Percentiles rank a stretch among this genome's conserved stretches.
Conservation (phyloP, 345 rosid genomes). For the Eucalyptus curtisii region DNA sequence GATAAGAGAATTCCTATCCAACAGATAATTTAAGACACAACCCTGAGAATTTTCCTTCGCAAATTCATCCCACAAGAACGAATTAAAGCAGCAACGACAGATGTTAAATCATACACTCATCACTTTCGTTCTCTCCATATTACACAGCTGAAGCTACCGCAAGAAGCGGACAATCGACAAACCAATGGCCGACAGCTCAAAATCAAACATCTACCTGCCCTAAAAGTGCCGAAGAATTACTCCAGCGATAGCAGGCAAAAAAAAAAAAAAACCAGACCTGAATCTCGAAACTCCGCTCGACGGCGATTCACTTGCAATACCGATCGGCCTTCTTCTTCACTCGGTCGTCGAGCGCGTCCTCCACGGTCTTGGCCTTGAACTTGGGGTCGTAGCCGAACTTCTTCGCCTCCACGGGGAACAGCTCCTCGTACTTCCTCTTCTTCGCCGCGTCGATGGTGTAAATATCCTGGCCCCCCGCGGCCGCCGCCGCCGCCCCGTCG, state of each 20-base stretch:
- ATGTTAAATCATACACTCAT: not conserved
- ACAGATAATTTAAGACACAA: not conserved
- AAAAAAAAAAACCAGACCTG: not conserved
- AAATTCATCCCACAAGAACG: not conserved
- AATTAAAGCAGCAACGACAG: not conserved
- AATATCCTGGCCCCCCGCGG: conserved; percentile 8
- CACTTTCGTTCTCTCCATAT: not conserved
- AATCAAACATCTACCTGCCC: not conserved
- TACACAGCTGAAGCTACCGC: not conserved
- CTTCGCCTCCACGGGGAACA: conserved; percentile 83
- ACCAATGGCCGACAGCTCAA: not conserved
- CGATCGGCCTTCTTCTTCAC: conserved; percentile 97
- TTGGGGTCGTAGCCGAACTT: conserved; percentile 69
- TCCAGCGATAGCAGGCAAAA: not conserved
- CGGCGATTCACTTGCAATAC: conserved; percentile 54
- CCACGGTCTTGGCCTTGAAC: conserved; percentile 34
- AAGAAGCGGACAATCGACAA: not conserved
- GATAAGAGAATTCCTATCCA: not conserved
- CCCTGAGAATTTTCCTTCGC: not conserved
- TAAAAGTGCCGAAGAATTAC: not conserved
- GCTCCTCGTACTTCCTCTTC: conserved; percentile 68
- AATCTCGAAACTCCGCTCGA: not conserved
- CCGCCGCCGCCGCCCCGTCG: not conserved
- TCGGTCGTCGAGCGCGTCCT: conserved; percentile 87
- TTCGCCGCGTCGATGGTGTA: conserved; percentile 89